Conservation (phyloP, 257 asterid genomes). For the Ilex asprella region DNA sequence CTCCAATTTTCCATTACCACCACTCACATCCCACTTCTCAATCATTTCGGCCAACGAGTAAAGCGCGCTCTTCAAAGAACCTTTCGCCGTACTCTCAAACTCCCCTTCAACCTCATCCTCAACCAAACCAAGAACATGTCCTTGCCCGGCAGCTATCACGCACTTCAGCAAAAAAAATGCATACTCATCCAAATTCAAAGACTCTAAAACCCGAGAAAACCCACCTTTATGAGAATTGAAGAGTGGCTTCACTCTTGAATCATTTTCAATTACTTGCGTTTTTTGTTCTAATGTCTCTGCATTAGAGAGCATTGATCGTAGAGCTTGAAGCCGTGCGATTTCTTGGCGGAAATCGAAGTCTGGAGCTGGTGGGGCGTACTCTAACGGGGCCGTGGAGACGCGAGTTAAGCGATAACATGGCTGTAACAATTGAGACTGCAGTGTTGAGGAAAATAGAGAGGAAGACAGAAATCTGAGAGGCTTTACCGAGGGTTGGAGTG, state of each 20-base stretch:
- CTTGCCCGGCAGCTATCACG: slow-evolving; percentile 81
- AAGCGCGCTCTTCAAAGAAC: slow-evolving; percentile 60
- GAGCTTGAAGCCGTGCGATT: slow-evolving; percentile 49
- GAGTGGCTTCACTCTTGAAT: slow-evolving; percentile 54
- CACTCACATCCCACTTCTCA: slow-evolving; percentile 65
- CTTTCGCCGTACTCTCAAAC: slow-evolving; percentile 22
- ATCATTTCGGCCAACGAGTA: slow-evolving; percentile 80
- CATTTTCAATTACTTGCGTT: slow-evolving; percentile 40
- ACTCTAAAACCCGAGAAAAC: slow-evolving; percentile 34
- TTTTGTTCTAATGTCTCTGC: slow-evolving; percentile 44
- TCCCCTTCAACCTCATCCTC: slow-evolving; percentile 27
- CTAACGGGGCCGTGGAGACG: slow-evolving; percentile 76
- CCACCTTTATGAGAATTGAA: slow-evolving; percentile 29
- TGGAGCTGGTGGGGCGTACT: slow-evolving; percentile 65
- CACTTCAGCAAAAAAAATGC: slow-evolving; percentile 73
- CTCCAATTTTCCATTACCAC: slow-evolving; percentile 9
- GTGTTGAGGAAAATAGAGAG: slow-evolving; percentile 16
- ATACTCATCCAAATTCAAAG: slow-evolving; percentile 44
- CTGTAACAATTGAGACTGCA: slow-evolving; percentile 13
- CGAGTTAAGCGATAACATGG: slow-evolving; percentile 26
- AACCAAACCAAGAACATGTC: slow-evolving; percentile 52
- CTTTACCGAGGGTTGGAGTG: slow-evolving; percentile 1
- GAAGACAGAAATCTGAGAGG: slow-evolving; percentile 29
- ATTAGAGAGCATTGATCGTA: slow-evolving; percentile 31
- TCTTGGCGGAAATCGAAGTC: slow-evolving; percentile 55